Conservation (phyloP, 2,329 filamentous ascomycete genomes). For the Stagonosporopsis chrysanthemi region DNA sequence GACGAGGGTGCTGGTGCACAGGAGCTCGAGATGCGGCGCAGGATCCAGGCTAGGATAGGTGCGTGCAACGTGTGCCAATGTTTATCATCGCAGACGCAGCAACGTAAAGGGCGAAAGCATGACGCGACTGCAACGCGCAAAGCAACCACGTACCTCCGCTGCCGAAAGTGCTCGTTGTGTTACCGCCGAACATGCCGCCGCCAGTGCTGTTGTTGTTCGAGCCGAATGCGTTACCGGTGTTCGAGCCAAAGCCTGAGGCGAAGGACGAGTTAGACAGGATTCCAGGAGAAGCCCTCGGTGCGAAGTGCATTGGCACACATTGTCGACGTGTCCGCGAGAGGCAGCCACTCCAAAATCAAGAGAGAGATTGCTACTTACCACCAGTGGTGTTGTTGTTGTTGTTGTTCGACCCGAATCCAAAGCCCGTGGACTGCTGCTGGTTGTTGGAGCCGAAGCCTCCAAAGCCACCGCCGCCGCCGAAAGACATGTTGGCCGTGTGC, state of each 20-base stretch:
- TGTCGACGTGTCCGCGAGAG: slow-evolving; percentile 37
- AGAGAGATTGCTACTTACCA: slow-evolving; percentile 59
- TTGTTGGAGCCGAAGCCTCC: slow-evolving; percentile 56
- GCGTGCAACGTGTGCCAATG: not conserved
- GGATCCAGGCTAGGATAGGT: not conserved
- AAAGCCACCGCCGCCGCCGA: slow-evolving; percentile 56
- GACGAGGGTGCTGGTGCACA: slow-evolving; percentile 1
- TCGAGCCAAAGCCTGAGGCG: slow-evolving; percentile 53
- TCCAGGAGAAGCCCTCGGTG: slow-evolving; percentile 37
- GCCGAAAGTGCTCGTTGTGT: slow-evolving; percentile 45
- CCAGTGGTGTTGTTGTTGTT: slow-evolving; percentile 41
- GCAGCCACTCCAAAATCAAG: slow-evolving; percentile 19
- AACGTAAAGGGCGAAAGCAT: slow-evolving; percentile 11
- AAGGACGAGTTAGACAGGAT: slow-evolving; percentile 50
- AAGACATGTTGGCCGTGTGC: slow-evolving; percentile 51
- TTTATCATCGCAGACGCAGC: not conserved
- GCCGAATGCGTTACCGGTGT: slow-evolving; percentile 48
- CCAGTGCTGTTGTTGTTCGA: slow-evolving; percentile 39
- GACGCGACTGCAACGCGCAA: slow-evolving; percentile 45
- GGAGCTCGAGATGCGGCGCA: not conserved
- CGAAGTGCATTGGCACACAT: slow-evolving; percentile 40
- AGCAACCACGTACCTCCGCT: slow-evolving; percentile 49
- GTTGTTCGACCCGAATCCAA: slow-evolving; percentile 53
- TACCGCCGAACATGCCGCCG: slow-evolving; percentile 44
- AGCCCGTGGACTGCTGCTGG: slow-evolving; percentile 41